Base-by-base conservation (phyloP, 2,329 filamentous ascomycete species). In the Colletotrichum lupini region DNA sequence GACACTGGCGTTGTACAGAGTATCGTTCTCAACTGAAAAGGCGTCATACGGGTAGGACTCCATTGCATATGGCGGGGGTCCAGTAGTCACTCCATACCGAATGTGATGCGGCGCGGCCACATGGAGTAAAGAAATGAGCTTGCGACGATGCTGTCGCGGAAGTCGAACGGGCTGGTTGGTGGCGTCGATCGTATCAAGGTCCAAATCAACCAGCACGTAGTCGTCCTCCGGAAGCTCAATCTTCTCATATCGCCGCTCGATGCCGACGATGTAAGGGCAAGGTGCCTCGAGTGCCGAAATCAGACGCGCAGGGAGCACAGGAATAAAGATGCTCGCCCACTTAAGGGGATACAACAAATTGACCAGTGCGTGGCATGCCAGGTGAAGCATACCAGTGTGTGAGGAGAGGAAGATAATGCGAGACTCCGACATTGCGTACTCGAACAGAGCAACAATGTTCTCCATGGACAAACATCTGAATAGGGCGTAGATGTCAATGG, bases 341-440 rank as follows among this genome's bases (percentile, higher is more conserved):
- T 95, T 93, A 65, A 98, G 86, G 8, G 95, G 96, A 81, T 98
- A 99, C 24, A 99, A 85, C 49, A 98, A 86, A 81, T 92, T 95
- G 37, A 91, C 90, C 70, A 98, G 86, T n/a, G 96, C 95, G 81
- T 95, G 92, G 78, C 94, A 97, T 46, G 95, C 96, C 57, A 98
- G 89, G 79, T 98, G 95, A 71, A 99, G 88, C 97, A 99, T 98
- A 63, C 95, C 93, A 1, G 96, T 97, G 81, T 99, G 95, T 1
- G 95, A 98, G 9, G 97, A 98, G 24, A 98, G 87, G 76, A 99
- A 92, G 80, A 99, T 98, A 82, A 99, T 98, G 72, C 96, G 93
- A 57, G 95, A 97, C 84, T 99, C 97, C 1, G 94, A 90, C 81
- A 99, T 89, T 76, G 95, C 94, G 82, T 96, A 98, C 85, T 99